phyloP scores from a whole-genome alignment of 495 filamentous ascomycete genomes.

The Lepidopterella palustris region DNA sequence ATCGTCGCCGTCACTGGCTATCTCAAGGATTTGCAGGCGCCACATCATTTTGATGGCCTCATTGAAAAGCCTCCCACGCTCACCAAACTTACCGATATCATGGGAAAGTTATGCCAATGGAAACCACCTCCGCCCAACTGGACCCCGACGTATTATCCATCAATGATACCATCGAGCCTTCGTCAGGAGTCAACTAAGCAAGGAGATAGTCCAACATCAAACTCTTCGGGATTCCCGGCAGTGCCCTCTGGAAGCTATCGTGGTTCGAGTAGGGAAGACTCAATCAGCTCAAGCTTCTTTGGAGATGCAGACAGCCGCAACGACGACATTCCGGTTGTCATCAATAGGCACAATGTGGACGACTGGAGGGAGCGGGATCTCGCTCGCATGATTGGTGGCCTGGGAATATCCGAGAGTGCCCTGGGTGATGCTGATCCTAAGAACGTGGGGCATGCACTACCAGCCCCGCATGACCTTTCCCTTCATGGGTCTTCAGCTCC shows the following conservation, averaged over 20 bases:
- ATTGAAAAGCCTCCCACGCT: conserved; percentile 94
- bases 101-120: conserved; percentile 86
- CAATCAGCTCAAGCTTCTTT: conserved; percentile 77
- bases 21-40: conserved; percentile 86
- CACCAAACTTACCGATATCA: conserved; percentile 76
- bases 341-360: conserved; percentile 59
- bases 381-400: conserved; percentile 49
- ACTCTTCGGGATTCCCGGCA: conserved; percentile 66
- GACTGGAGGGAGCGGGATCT: conserved; percentile 55
- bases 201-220: conserved; percentile 81
- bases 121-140: conserved; percentile 58
- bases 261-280: conserved; percentile 74
- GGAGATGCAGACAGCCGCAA: conserved; percentile 75
- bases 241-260: conserved; percentile 66
- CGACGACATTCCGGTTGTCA: conserved; percentile 72
- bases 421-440: conserved; percentile 24
- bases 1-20: conserved; percentile 98
- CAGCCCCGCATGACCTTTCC: conserved; percentile 42
- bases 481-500: conserved; percentile 64
- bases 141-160: conserved; percentile 41
- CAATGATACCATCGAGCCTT: conserved; percentile 54
- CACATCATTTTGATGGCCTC: conserved; percentile 88
- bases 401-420: conserved; percentile 60
- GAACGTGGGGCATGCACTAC: conserved; percentile 14
- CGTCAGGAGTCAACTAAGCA: conserved; percentile 54